Percentiles rank a stretch among this genome's conserved stretches.
Evolutionary conservation across 164 flowering plant genomes (phyloP).

Genomic region (Saururus chinensis): DNA sequence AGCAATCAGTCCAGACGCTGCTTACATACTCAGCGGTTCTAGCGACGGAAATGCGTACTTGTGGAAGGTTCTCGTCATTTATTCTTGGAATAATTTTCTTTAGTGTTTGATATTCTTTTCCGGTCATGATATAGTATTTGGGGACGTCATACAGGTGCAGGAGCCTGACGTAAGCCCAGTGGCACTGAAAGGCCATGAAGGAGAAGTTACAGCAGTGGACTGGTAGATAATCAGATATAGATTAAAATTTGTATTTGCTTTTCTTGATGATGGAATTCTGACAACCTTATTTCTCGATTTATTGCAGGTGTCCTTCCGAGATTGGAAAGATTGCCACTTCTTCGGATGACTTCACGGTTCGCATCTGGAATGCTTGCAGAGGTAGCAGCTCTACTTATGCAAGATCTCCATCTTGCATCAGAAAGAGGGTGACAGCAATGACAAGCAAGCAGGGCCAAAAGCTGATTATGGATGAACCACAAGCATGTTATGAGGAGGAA

Average conservation of each 20-base stretch:
- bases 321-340: constrained; percentile 70
- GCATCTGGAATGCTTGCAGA: constrained; percentile 37
- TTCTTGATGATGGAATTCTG: background rate
- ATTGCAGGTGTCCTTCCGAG: constrained; percentile 63
- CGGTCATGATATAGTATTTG: background rate
- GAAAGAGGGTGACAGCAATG: constrained; percentile 57
- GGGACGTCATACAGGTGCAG: constrained; percentile 36
- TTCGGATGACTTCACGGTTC: constrained; percentile 85
- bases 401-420: constrained; percentile 37
- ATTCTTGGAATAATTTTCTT: background rate
- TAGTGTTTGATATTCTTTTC: background rate
- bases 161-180: constrained; percentile 56
- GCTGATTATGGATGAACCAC: constrained; percentile 28
- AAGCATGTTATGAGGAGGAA: constrained; percentile 10
- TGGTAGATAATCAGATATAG: constrained; percentile 52
- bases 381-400: constrained; percentile 19
- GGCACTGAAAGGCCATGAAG: constrained; percentile 55
- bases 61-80: constrained; percentile 60
- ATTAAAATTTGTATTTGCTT: background rate
- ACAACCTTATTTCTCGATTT: background rate
- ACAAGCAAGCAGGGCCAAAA: constrained; percentile 31
- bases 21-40: constrained; percentile 81
- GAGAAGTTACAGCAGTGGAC: constrained; percentile 87
- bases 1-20: constrained; percentile 86
- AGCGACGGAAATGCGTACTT: constrained; percentile 83